Base-by-base conservation (phyloP, 441 rosid genomes). In the Populus hybrid region DNA sequence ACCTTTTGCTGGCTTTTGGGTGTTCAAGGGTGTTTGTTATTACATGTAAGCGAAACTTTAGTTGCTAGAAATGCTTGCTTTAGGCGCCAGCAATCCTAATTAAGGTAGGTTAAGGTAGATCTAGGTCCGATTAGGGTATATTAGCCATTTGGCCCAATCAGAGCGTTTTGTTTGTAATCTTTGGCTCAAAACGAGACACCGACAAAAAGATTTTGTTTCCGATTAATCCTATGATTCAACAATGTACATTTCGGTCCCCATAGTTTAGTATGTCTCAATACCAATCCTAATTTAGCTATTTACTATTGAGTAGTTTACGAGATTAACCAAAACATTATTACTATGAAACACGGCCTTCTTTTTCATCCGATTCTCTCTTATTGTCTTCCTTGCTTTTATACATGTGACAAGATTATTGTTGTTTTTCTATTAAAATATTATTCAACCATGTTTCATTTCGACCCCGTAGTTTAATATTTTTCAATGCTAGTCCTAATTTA, bases 71-170 rank as follows among this genome's bases (percentile, higher is more conserved):
- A 42, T 69, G 73, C 67, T 74, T 78, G 34, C 21, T 82, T 54
- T 59, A 65, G 70, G 38, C 11, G 23, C 75, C 23, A 61, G 12
- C 11, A n/a, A 28, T 70, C 59, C 64, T 75, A n/a, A 69, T 72
- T 24, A 32, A 69, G 76, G 54, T 63, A 54, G 65, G 7, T 54
- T 61, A 28, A 63, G 75, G 66, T 73, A 70, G 78, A 81, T 83
- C 79, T 65, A 81, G 59, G 23, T 12, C 76, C 20, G 69, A n/a
- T 42, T 64, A 18, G 34, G 3, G 59, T 10, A 64, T 69, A 70
- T 65, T 77, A 69, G 26, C 24, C 16, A 70, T 10, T 9, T 66
- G 69, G 9, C 6, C 32, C 30, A 8, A 14, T 8, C 28, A 12
- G 57, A 10, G 66, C 61, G 20, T 30, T 34, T 70, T 72, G 8